Evolutionary conservation across 352 stramenopile species (phyloP), one percentile per base, ranked within the genome.

Genomic region (Globisporangium alternatum): DNA sequence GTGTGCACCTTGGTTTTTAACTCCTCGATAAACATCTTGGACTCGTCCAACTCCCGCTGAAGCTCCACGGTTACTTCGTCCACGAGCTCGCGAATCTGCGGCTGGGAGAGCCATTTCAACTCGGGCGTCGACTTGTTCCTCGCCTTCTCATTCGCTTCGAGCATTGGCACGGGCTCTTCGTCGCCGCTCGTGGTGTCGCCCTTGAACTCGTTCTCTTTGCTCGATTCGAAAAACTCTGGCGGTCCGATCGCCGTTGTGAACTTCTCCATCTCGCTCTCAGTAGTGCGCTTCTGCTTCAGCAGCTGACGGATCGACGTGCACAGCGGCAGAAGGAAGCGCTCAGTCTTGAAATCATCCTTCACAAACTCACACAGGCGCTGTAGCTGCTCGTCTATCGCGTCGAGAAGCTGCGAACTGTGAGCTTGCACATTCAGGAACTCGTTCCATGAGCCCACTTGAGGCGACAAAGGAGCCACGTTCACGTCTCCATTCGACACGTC

Each of bases 1-100:
- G 66, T 54, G 31, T 71, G 30, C 12, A 71, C 37, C 39, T 68
- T 71, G 48, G 61, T 45, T 19, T 65, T 60, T 3, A 71, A 19
- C 22, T 62, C 60, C 19, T 64, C 19, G 15, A 68, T 71, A 4
- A 53, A 58, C 22, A 44, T 44, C 30, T 71, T 62, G n/a, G 66
- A 63, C 28, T 56, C 43, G 9, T 66, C 52, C 25, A 71, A 17
- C 21, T 71, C 62, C 9, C 54, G 25, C 44, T 71, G 44, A 5
- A 71, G 54, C 21, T 33, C 41, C 43, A 25, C 56, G 9, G 43
- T 63, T 39, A 56, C 25, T 7, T 30, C 28, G 22, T 56, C 25
- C 21, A 63, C 43, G 3, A 63, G 56, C 8, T 63, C 56, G 9
- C 45, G 56, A 22, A 63, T 30, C 19, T 63, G 43, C 7, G 28